A percentile compares a stretch with the other conserved stretches of the same genome.
Evolutionary conservation across 768 basidiomycete species (phyloP).

Genomic region (Termitomyces sp.): DNA sequence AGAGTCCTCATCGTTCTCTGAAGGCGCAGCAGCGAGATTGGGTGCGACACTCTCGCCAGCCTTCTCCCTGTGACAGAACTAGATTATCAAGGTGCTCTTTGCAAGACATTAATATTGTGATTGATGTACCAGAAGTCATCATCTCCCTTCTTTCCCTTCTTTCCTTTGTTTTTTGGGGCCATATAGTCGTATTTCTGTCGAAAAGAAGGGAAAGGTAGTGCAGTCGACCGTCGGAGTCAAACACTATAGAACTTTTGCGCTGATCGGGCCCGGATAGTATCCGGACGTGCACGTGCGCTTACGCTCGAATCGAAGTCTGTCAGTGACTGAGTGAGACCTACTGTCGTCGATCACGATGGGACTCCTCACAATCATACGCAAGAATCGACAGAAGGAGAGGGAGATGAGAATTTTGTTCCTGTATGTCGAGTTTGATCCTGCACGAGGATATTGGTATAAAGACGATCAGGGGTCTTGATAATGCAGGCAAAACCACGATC

Average conservation of each 20-base stretch:
- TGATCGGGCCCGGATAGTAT: constrained; percentile 7
- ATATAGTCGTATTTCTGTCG: constrained; percentile 25
- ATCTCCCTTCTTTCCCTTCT: constrained; percentile 79
- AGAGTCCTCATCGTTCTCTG: constrained; percentile 36
- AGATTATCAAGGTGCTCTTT: constrained; percentile 14
- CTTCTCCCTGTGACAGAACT: constrained; percentile 47
- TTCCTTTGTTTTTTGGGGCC: constrained; percentile 71
- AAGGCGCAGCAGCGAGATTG: constrained; percentile 34
- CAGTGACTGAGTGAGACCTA: too few species aligned
- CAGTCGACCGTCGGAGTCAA: background rate
- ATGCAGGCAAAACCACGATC: constrained; percentile 98
- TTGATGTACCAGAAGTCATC: constrained; percentile 78
- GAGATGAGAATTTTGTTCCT: constrained; percentile 97
- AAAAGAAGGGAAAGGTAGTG: background rate
- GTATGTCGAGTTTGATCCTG: constrained; percentile 23
- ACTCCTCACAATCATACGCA: constrained; percentile 93
- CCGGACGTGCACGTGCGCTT: constrained; percentile 1
- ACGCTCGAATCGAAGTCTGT: too few species aligned
- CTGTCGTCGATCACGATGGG: constrained; percentile 56
- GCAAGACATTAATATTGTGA: constrained; percentile 10
- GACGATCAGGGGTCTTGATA: constrained; percentile 81
- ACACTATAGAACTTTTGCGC: background rate
- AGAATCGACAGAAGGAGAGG: constrained; percentile 91
- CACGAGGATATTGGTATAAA: constrained; percentile 6
- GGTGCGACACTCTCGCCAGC: constrained; percentile 55